phyloP scores from a whole-genome alignment of 345 rosid genomes.

The Litchi chinensis region DNA sequence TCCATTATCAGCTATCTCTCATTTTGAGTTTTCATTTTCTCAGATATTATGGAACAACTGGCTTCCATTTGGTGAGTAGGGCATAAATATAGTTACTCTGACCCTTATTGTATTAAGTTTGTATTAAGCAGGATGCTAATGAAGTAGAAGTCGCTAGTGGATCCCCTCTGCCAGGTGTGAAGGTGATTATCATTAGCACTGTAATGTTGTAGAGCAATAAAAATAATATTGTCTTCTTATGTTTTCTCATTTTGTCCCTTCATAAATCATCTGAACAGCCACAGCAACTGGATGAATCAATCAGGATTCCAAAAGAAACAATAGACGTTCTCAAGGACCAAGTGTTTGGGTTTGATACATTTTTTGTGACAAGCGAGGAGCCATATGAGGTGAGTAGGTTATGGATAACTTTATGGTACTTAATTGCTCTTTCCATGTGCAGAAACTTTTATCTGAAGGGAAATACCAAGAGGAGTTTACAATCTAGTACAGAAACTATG shows the following conservation, averaged over 20 bases:
- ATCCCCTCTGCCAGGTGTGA: constrained; percentile 96
- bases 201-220: constrained; percentile 19
- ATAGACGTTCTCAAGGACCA: constrained; percentile 81
- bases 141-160: constrained; percentile 72
- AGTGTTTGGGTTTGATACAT: constrained; percentile 95
- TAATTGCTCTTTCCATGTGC: constrained; percentile 4
- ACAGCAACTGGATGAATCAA: constrained; percentile 69
- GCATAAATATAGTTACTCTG: constrained; percentile 7
- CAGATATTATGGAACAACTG: background rate
- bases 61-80: constrained; percentile 9
- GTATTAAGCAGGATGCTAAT: constrained; percentile 55
- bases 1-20: constrained; percentile 22
- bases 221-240: constrained; percentile 17
- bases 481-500: background rate
- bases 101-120: constrained; percentile 20
- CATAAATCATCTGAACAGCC: constrained; percentile 52
- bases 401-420: background rate
- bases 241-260: constrained; percentile 21
- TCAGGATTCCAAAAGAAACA: constrained; percentile 82
- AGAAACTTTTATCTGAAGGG: constrained; percentile 14
- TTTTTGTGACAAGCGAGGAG: constrained; percentile 94
- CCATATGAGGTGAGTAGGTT: constrained; percentile 80
- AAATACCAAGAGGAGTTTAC: constrained; percentile 16
- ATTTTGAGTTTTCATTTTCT: constrained; percentile 15
- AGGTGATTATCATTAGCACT: constrained; percentile 57